Percentiles rank a stretch among this genome's conserved stretches.
Evolutionary conservation across 2,329 filamentous ascomycete genomes (phyloP).

Genomic region (Bimuria novae-zelandiae): DNA sequence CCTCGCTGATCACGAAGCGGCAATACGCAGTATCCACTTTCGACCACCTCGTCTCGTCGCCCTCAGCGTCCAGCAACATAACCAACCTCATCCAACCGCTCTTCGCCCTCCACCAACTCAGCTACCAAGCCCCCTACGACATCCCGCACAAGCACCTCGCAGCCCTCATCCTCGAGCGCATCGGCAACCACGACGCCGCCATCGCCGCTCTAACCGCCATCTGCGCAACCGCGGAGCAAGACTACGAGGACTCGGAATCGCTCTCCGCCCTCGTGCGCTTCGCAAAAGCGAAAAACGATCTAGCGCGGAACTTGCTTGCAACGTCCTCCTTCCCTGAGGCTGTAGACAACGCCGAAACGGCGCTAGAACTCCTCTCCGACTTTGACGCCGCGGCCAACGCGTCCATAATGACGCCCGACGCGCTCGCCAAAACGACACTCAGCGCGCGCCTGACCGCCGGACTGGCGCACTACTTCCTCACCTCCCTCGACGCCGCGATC

Average conservation of each 20-base stretch:
- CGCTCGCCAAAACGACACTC: slow-evolving; percentile 72
- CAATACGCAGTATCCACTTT: slow-evolving; percentile 84
- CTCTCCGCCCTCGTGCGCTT: slow-evolving; percentile 73
- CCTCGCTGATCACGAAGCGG: slow-evolving; percentile 71
- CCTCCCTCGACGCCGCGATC: slow-evolving; percentile 70
- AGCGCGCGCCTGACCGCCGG: slow-evolving; percentile 87
- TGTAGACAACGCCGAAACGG: slow-evolving; percentile 78
- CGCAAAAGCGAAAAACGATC: slow-evolving; percentile 81
- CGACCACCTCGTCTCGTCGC: slow-evolving; percentile 71
- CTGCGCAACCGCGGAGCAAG: slow-evolving; percentile 72
- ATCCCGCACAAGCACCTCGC: slow-evolving; percentile 76
- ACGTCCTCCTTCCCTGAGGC: slow-evolving; percentile 68
- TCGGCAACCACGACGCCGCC: slow-evolving; percentile 68
- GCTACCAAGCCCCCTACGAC: slow-evolving; percentile 71
- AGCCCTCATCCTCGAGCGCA: slow-evolving; percentile 80
- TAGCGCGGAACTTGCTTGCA: slow-evolving; percentile 82
- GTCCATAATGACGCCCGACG: slow-evolving; percentile 63
- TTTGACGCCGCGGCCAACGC: slow-evolving; percentile 55
- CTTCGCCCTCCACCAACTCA: slow-evolving; percentile 84
- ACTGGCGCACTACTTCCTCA: slow-evolving; percentile 75
- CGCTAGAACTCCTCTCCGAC: slow-evolving; percentile 77
- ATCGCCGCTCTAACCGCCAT: slow-evolving; percentile 68
- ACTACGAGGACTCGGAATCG: slow-evolving; percentile 85
- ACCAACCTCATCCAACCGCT: slow-evolving; percentile 77
- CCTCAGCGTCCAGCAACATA: slow-evolving; percentile 58